phyloP scores from a whole-genome alignment of 169 alveolate species.

The Babesia ovis region DNA sequence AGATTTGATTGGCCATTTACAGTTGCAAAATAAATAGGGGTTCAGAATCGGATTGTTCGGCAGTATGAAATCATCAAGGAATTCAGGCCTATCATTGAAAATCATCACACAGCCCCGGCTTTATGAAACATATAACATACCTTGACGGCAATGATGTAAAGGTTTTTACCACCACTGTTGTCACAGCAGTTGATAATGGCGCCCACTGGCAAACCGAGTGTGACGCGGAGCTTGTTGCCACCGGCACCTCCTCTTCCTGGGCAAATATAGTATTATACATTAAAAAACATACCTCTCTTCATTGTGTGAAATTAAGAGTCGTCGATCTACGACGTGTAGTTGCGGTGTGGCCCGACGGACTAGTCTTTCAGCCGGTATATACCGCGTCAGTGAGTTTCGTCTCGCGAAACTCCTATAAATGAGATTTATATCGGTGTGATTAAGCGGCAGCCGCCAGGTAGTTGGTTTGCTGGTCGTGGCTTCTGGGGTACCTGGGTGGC shows the following conservation, averaged over 20 bases:
- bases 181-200: slow-evolving; percentile 98
- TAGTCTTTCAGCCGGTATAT: background rate
- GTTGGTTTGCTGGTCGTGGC: background rate
- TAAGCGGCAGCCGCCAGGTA: background rate
- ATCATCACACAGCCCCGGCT: slow-evolving; percentile 15
- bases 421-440: background rate
- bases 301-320: slow-evolving; percentile 11
- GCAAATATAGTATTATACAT: background rate
- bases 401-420: background rate
- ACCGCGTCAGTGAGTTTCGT: slow-evolving; percentile 1
- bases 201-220: slow-evolving; percentile 96
- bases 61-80: slow-evolving; percentile 45
- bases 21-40: background rate
- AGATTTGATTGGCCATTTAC: background rate
- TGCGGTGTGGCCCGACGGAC: slow-evolving; percentile 28
- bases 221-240: slow-evolving; percentile 80
- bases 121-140: slow-evolving; percentile 48
- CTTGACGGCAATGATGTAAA: slow-evolving; percentile 96
- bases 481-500: slow-evolving; percentile 27
- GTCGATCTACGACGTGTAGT: background rate
- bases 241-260: slow-evolving; percentile 81
- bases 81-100: slow-evolving; percentile 61
- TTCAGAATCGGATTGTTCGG: slow-evolving; percentile 52
- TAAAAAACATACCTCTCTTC: slow-evolving; percentile 63
- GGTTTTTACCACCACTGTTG: slow-evolving; percentile 98